These are phyloP conservation scores for Phytophthora hybrid DNA, from an alignment of 352 stramenopile species.

Conservation along the genomic window DNA sequence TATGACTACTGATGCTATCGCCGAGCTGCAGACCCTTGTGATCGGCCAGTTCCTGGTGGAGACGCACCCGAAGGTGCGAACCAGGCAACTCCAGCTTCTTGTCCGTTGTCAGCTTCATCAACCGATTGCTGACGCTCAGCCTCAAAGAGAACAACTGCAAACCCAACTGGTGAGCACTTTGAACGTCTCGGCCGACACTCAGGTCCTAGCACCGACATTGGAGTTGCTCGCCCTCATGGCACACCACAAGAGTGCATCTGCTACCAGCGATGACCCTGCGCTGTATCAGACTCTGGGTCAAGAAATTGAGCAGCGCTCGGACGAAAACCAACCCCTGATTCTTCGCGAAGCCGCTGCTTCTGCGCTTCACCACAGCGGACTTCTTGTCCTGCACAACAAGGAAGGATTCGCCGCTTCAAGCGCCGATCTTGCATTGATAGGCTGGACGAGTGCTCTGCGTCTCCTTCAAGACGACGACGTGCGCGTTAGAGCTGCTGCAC, in stretches of 20 bases:
- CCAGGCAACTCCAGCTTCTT: constrained; percentile 62
- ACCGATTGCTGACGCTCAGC: constrained; percentile 15
- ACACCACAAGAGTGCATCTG: constrained; percentile 16
- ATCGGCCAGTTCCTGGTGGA: constrained; percentile 62
- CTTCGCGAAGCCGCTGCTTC: constrained; percentile 67
- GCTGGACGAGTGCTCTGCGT: constrained; percentile 66
- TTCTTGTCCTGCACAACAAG: constrained; percentile 42
- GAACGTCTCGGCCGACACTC: constrained; percentile 52
- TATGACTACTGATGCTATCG: constrained; percentile 18
- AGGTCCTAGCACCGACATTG: constrained; percentile 63
- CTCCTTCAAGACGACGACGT: constrained; percentile 79
- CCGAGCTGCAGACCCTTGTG: constrained; percentile 50
- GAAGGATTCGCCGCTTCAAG: constrained; percentile 4
- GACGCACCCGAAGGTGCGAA: constrained; percentile 72
- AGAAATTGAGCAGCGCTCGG: constrained; percentile 56
- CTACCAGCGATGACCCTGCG: constrained; percentile 18
- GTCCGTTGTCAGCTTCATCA: constrained; percentile 46
- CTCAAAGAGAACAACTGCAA: constrained; percentile 31
- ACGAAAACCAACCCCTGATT: constrained; percentile 65
- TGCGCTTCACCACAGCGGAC: constrained; percentile 54
- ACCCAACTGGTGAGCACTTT: constrained; percentile 39
- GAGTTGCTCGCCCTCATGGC: constrained; percentile 62
- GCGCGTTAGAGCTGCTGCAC: constrained; percentile 35
- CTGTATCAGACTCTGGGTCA: constrained; percentile 43
- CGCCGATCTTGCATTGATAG: constrained; percentile 48